phyloP scores from a whole-genome alignment of 2,329 filamentous ascomycete genomes.

The Fusarium torulosum region DNA sequence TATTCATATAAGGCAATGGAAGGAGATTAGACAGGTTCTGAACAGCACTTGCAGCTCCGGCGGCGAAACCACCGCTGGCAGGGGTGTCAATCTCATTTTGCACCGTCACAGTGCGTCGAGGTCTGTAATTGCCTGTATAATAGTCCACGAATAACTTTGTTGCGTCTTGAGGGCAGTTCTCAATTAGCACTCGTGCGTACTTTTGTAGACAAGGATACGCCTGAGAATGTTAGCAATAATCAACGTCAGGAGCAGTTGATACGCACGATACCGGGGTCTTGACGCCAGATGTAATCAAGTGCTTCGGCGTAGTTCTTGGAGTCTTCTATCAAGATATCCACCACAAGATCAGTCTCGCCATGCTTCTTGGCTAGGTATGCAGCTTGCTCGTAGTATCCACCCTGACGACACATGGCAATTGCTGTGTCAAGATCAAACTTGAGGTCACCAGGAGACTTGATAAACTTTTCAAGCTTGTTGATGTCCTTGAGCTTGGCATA shows the following conservation, averaged over 20 bases:
- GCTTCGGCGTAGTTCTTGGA: conserved; percentile 91
- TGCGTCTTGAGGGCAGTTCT: conserved; percentile 84
- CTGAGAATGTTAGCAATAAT: conserved; percentile 59
- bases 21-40: conserved; percentile 88
- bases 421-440: conserved; percentile 98
- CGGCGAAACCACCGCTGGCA: conserved; percentile 61
- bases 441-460: conserved; percentile 92
- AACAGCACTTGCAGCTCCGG: conserved; percentile 78
- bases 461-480: conserved; percentile 94
- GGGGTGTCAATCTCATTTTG: conserved; percentile 55
- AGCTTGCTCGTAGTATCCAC: conserved; percentile 96
- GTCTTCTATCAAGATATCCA: conserved; percentile 96
- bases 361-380: conserved; percentile 96
- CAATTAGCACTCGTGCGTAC: conserved; percentile 90
- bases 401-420: conserved; percentile 96
- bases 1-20: conserved; percentile 86
- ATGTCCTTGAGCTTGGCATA: conserved; percentile 99
- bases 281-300: conserved; percentile 88
- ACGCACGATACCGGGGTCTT: conserved; percentile 81
- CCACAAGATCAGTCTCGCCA: conserved; percentile 90
- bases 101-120: conserved; percentile 70
- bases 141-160: conserved; percentile 94
- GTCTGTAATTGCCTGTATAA: conserved; percentile 86
- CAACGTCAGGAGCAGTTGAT: too few relatives aligned
- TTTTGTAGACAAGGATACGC: conserved; percentile 93